These are phyloP conservation scores for Trichophyton mentagrophytes DNA, from an alignment of 2,329 filamentous ascomycete genomes.

Conservation along the genomic window DNA sequence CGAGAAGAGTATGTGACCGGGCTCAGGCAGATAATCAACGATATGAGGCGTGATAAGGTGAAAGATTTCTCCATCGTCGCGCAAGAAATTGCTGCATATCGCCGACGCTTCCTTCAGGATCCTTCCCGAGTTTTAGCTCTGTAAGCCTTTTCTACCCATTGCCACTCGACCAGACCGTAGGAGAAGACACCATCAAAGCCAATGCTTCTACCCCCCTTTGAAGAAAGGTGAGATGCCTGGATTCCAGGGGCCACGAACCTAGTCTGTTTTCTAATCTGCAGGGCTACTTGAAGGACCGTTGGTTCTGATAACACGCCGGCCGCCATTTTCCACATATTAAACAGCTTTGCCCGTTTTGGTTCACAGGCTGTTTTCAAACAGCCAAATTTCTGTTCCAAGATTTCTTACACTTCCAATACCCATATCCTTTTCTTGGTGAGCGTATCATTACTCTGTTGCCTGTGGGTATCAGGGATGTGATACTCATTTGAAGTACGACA, in stretches of 20 bases:
- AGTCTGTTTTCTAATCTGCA: background rate
- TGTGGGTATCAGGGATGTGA: background rate
- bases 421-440: conserved; percentile 1
- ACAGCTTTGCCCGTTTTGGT: background rate
- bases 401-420: background rate
- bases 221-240: background rate
- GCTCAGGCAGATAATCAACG: conserved; percentile 38
- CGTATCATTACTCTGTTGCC: background rate
- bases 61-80: conserved; percentile 40
- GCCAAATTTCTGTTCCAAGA: background rate
- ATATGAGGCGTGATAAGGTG: conserved; percentile 37
- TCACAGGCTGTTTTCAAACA: background rate
- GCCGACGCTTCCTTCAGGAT: conserved; percentile 38
- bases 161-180: background rate
- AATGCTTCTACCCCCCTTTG: background rate
- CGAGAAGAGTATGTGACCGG: conserved; percentile 34
- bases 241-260: background rate
- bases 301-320: background rate
- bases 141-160: conserved; percentile 18
- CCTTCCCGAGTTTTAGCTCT: conserved; percentile 34
- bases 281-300: background rate
- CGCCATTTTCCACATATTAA: background rate
- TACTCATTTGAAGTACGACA: background rate
- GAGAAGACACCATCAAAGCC: background rate
- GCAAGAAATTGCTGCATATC: conserved; percentile 38